A percentile compares a stretch with the other conserved stretches of the same genome.
Conservation (phyloP, 345 rosid genomes). For the Xanthoceras sorbifolium region DNA sequence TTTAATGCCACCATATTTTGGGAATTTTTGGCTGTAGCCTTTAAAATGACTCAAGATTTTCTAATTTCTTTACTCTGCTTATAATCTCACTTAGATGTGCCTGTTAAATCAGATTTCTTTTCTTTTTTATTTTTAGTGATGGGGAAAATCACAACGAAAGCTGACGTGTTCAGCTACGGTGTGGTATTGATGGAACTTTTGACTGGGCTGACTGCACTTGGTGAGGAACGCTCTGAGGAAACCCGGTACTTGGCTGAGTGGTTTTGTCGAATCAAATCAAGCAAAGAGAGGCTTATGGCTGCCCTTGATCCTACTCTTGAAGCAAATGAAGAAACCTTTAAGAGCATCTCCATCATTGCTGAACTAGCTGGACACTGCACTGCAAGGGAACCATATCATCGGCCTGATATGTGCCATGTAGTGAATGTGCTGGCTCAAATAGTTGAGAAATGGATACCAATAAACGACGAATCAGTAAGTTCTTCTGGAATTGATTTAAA, state of each 20-base stretch:
- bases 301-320: conserved; percentile 41
- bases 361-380: conserved; percentile 60
- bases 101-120: background rate
- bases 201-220: conserved; percentile 51
- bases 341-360: conserved; percentile 37
- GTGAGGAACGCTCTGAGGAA: conserved; percentile 51
- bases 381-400: conserved; percentile 46
- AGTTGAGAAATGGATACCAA: conserved; percentile 54
- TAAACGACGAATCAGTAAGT: conserved; percentile 25
- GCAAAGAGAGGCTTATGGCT: conserved; percentile 38
- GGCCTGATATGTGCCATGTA: conserved; percentile 56
- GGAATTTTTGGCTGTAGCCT: background rate
- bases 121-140: conserved; percentile 34
- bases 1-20: background rate
- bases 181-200: conserved; percentile 55
- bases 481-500: conserved; percentile 35
- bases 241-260: conserved; percentile 50
- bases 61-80: background rate
- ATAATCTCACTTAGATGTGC: background rate
- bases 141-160: conserved; percentile 58
- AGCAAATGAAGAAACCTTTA: conserved; percentile 35
- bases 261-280: conserved; percentile 48
- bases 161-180: conserved; percentile 52
- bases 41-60: background rate
- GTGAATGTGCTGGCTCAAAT: conserved; percentile 44